phyloP scores from a whole-genome alignment of 192 early-diverging fungal genomes.

The Podila minutissima region DNA sequence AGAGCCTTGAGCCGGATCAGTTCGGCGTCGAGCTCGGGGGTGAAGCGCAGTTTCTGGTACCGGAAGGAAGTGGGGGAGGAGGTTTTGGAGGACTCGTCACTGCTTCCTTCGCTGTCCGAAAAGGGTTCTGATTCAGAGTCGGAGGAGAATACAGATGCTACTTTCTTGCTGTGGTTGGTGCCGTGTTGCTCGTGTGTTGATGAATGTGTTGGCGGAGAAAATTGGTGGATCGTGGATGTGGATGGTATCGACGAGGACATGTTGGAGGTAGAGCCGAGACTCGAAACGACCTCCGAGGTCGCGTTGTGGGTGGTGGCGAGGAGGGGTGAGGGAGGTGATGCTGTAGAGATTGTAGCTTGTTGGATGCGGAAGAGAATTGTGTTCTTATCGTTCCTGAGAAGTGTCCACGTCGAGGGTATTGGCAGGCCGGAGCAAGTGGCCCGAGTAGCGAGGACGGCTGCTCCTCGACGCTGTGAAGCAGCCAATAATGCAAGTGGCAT shows the following conservation, averaged over 20 bases:
- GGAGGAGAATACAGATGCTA: too few species aligned
- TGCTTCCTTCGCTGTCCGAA: not conserved
- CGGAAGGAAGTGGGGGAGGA: not conserved
- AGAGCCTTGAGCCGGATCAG: constrained; percentile 9
- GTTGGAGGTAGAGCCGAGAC: not conserved
- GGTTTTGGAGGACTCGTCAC: not conserved
- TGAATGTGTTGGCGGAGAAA: not conserved
- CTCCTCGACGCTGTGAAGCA: constrained; percentile 2
- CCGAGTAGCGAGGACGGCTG: not conserved
- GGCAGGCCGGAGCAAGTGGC: not conserved
- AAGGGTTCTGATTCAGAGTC: constrained; percentile 7
- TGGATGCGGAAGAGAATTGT: not conserved
- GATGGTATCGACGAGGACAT: not conserved
- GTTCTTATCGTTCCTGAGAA: not conserved
- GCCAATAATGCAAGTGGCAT: constrained; percentile 10
- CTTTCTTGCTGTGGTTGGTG: not conserved
- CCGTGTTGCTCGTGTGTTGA: not conserved
- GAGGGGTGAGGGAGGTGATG: not conserved
- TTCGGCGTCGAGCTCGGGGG: constrained; percentile 28
- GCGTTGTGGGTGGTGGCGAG: not conserved
- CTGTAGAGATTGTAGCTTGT: not conserved
- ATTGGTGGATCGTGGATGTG: not conserved
- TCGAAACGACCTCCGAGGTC: not conserved
- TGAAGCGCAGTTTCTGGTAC: constrained; percentile 16
- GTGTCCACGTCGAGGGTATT: not conserved